A percentile compares a stretch with the other conserved stretches of the same genome.
Conservation (phyloP, 2,329 filamentous ascomycete genomes). For the Ceratocystis diversiconidia region DNA sequence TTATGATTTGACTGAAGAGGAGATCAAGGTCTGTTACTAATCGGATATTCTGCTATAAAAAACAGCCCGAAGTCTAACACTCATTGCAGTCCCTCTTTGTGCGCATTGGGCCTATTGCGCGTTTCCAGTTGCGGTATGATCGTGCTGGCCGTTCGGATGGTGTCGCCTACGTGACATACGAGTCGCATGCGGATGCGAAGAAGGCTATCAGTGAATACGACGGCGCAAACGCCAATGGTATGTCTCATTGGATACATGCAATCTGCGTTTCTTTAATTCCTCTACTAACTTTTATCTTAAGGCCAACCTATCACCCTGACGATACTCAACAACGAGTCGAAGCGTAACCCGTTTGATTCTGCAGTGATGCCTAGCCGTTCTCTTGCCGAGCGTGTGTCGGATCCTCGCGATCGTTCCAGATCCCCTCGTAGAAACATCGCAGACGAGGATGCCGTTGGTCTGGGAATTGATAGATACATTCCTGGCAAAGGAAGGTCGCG, state of each 20-base stretch:
- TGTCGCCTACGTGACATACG: slow-evolving; percentile 70
- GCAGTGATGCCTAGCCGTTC: slow-evolving; percentile 42
- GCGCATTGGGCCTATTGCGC: slow-evolving; percentile 57
- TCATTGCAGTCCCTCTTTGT: slow-evolving; percentile 42
- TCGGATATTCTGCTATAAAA: neutral
- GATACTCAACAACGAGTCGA: slow-evolving; percentile 40
- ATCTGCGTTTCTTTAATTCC: neutral
- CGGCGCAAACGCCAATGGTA: slow-evolving; percentile 76
- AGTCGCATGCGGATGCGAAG: slow-evolving; percentile 53
- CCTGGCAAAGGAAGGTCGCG: slow-evolving; percentile 46
- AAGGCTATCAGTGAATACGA: slow-evolving; percentile 69
- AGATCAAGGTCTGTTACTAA: slow-evolving; percentile 50
- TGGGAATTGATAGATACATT: slow-evolving; percentile 66
- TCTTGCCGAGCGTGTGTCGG: slow-evolving; percentile 46
- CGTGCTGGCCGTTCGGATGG: slow-evolving; percentile 79
- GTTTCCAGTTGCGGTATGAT: slow-evolving; percentile 65
- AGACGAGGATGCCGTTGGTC: slow-evolving; percentile 45
- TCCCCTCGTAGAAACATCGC: slow-evolving; percentile 35
- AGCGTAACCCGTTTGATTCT: slow-evolving; percentile 43
- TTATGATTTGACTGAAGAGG: slow-evolving; percentile 76
- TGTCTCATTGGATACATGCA: slow-evolving; percentile 16
- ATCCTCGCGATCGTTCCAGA: slow-evolving; percentile 48
- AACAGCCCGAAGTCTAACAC: neutral
- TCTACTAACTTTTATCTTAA: slow-evolving; percentile 21
- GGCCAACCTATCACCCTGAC: slow-evolving; percentile 69